Evolutionary conservation across 768 basidiomycete genomes (phyloP), one percentile per base, ranked within the genome.

Genomic region (Lactarius deliciosus): DNA sequence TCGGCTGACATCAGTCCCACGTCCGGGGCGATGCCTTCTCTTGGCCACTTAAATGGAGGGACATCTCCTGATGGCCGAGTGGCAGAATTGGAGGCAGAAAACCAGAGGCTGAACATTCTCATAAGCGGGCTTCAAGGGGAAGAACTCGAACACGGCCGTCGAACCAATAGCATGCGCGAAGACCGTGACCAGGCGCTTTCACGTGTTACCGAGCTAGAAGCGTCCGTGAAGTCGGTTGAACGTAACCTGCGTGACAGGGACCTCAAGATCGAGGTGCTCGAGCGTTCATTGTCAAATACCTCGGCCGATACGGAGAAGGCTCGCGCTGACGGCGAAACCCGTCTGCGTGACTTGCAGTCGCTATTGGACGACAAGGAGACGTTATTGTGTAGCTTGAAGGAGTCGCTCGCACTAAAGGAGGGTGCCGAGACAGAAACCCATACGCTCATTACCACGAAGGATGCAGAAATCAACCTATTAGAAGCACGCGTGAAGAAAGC

Each of bases 61-160:
- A 80, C 81, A 25, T 76, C 77, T 67, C 76, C 84, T 57, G 83
- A 81, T 60, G 71, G 75, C 18, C 77, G 84, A 22, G 72, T 92
- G 38, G 82, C 86, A 64, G 81, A 83, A 1, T 79, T 91, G 10
- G 89, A 92, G 73, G 85, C 84, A 63, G 91, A 94, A 74, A 91
- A 88, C 65, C 79, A 80, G 59, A 82, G 86, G 25, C 77, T 94
- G 34, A 69, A 66, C 50, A 60, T 59, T 5, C 55, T 71, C 16
- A 57, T 71, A 22, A 64, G 64, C 25, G 63, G 60, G 11, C 64
- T 66, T 45, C 61, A 67, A 63, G 61, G 55, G 11, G 68, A 70
- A 56, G 70, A 69, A 53, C 62, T 66, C 22, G 64, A 69, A 18
- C 62, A 66, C 28, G 38, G 62, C 36, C 68, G 60, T 30, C 59